Conservation (phyloP, 192 early-diverging fungal genomes). For the Paraglomus occultum region DNA sequence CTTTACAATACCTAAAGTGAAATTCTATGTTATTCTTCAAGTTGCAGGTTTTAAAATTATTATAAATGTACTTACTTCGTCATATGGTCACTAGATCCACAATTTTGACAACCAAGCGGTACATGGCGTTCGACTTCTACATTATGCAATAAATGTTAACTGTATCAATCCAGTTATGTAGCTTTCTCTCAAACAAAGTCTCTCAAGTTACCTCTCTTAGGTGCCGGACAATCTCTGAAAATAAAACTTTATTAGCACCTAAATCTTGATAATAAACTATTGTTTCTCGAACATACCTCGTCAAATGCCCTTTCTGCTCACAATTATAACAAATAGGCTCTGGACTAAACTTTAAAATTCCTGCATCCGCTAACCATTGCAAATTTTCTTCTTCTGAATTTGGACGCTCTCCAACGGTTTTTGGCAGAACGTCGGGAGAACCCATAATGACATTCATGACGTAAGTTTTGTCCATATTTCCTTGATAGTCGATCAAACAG, state of each 20-base stretch:
- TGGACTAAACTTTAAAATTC: background rate
- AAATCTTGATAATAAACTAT: background rate
- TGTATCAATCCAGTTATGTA: too few relatives aligned
- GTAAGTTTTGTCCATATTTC: slow-evolving; percentile 1
- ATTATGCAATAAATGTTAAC: too few relatives aligned
- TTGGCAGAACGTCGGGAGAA: background rate
- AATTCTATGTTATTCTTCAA: background rate
- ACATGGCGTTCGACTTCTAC: background rate
- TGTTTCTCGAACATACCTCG: background rate
- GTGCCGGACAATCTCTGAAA: background rate
- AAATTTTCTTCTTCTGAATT: slow-evolving; percentile 13
- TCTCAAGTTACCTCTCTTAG: background rate
- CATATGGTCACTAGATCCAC: slow-evolving; percentile 6
- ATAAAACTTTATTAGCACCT: background rate
- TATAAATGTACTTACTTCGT: slow-evolving; percentile 2
- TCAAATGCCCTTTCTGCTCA: background rate
- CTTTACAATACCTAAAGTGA: background rate
- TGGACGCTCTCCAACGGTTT: background rate
- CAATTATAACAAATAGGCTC: slow-evolving; percentile 4
- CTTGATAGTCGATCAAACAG: slow-evolving; percentile 7
- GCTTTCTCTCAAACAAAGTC: too few relatives aligned
- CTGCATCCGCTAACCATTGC: slow-evolving; percentile 10
- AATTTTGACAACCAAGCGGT: slow-evolving; percentile 3
- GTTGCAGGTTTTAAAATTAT: background rate
- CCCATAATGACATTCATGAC: background rate